Evolutionary conservation across 1,284 basidiomycete species (phyloP), one percentile per base, ranked within the genome.

Genomic region (Erythrobasidium hasegawianum): DNA sequence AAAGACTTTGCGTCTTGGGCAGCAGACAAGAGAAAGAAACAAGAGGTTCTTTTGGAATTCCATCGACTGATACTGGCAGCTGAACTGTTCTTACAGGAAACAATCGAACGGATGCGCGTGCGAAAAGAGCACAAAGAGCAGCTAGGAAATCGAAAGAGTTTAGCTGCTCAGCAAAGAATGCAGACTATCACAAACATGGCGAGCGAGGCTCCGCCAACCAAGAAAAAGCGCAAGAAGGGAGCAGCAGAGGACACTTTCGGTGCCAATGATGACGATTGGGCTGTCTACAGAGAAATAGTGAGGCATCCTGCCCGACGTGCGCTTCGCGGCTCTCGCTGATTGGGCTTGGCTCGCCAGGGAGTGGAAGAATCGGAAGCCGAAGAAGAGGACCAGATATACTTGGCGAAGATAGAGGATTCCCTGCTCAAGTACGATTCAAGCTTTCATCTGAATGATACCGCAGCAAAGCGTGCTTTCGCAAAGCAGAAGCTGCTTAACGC

Each of bases 211-310:
- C 88, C 89, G 59, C 82, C 87, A 2, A 82, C 86, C 13, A 80
- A 78, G 38, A 67, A 84, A 64, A 72, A 72, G 69, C 60, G 72
- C 16, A 69, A 71, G 68, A 68, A 88, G 70, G 88, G 89, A 77
- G 83, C 81, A 49, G 53, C 67, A 88, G 93, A 97, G 80, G 96
- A 98, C 73, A 88, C 83, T 76, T 99, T 98, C 74, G 94, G 96
- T 1, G 88, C 87, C 29, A 88, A 97, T 72, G 95, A 98, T 75
- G 90, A 88, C 16, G 95, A 98, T 77, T 98, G 96, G 95, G 87
- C 87, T 0, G 93, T 98, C 58, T 98, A 98, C 76, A 89, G 95
- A 66, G 94, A 97, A 79, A 95, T 99, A 67, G 91, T 92, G 73
- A 70, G 82, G 77, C 20, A 5, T 13, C 0, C 13, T 7, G 14